Conservation (phyloP, 371 early-diverging fungal species). For the Edhazardia aedis region DNA sequence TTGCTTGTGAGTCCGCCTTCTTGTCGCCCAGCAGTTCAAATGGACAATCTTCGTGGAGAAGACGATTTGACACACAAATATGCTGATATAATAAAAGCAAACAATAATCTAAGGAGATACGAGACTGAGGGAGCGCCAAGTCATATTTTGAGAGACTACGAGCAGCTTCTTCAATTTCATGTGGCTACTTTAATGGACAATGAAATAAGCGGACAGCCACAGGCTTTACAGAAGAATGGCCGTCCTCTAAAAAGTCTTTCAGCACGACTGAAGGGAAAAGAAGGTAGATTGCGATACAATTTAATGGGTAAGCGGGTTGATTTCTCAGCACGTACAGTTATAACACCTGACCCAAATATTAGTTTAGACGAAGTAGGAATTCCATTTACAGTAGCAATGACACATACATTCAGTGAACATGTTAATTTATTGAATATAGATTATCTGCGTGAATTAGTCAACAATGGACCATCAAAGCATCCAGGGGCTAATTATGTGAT, state of each 20-base stretch:
- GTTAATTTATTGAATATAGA: constrained; percentile 93
- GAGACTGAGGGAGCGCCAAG: constrained; percentile 82
- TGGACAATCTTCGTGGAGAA: constrained; percentile 77
- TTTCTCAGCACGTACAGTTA: constrained; percentile 94
- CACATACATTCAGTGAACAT: constrained; percentile 85
- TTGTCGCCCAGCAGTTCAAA: constrained; percentile 85
- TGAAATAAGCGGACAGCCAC: constrained; percentile 82
- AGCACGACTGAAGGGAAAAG: constrained; percentile 93
- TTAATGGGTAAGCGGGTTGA: constrained; percentile 99
- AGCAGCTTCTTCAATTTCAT: constrained; percentile 80
- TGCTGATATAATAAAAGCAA: constrained; percentile 83
- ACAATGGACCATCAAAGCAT: constrained; percentile 76
- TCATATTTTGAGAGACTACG: constrained; percentile 77
- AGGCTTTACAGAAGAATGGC: constrained; percentile 74
- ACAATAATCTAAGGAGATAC: constrained; percentile 61
- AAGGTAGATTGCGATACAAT: constrained; percentile 93
- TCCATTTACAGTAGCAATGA: constrained; percentile 81
- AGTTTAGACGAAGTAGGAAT: constrained; percentile 92
- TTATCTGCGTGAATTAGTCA: constrained; percentile 61
- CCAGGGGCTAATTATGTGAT: constrained; percentile 96
- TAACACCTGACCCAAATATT: constrained; percentile 93
- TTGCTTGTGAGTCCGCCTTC: constrained; percentile 89
- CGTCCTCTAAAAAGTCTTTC: constrained; percentile 84
- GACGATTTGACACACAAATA: constrained; percentile 90
- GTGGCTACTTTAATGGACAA: constrained; percentile 95